Evolutionary conservation across 1,139 yeast species (phyloP), one percentile per base, ranked within the genome.

Genomic region (Hyphopichia khmerensis): DNA sequence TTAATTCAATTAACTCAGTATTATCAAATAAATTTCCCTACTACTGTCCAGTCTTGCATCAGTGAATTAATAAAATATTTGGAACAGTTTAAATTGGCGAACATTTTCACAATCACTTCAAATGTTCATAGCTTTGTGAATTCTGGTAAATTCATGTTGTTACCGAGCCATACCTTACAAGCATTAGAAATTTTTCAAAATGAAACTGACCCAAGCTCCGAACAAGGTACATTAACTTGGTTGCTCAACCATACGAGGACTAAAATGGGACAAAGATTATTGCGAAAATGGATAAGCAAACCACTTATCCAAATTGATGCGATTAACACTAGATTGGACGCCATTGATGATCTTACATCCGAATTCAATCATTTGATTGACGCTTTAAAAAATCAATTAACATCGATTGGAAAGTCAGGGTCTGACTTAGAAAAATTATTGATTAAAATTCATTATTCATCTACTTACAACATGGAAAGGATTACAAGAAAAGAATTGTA

Each of bases 201-300:
- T 53, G 66, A 74, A 2, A 80, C 93, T 0, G 80, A 82, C 48
- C 59, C 64, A 14, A 62, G 65, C 15, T 66, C 75, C 1, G 69
- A 67, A 7, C 66, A 70, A 29, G 98, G 97, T 0, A 81, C 96
- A 0, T 64, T 93, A 15, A 62, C 87, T 14, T 86, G 93, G 89
- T 67, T 88, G 2, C 57, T 93, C 48, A 87, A 91, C 59, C 91
- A 85, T 48, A 87, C 98, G 0, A 67, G 80, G 35, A 88, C 97
- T 0, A 72, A 75, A 27, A 86, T 84, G 63, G 99, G 99, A 0
- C 76, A 72, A 40, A 64, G 96, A 42, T 55, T 79, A 45, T 60
- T 93, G 16, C 72, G 72, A 29, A 69, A 75, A 39, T 93, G 99
- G 99, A 65, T 91, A 0, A 72, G 82, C 1, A 70, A 76, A 47